These are phyloP conservation scores for Saccharomycopsis sp. DNA, from an alignment of 805 yeast genomes.

Conservation along the genomic window DNA sequence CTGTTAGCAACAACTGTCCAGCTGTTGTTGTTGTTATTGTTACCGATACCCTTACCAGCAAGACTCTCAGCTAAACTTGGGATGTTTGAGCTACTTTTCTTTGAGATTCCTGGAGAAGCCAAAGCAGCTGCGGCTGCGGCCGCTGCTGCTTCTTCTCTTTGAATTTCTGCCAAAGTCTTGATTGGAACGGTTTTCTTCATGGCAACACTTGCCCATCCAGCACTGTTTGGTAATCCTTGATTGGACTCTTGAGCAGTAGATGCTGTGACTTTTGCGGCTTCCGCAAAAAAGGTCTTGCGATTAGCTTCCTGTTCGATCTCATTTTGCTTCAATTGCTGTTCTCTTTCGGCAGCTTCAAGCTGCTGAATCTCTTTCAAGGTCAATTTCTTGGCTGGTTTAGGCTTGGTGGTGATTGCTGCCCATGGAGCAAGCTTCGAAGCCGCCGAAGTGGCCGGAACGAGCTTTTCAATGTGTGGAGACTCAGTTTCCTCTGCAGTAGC, in stretches of 20 bases:
- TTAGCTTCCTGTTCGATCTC: slow-evolving; percentile 23
- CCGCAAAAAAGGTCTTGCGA: slow-evolving; percentile 23
- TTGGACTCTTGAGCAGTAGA: slow-evolving; percentile 24
- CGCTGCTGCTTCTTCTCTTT: slow-evolving; percentile 44
- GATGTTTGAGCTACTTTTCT: slow-evolving; percentile 9
- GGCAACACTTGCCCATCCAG: slow-evolving; percentile 34
- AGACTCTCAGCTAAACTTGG: slow-evolving; percentile 8
- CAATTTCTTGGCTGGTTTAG: slow-evolving; percentile 32
- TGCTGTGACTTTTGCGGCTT: slow-evolving; percentile 20
- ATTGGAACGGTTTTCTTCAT: slow-evolving; percentile 30
- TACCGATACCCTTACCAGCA: slow-evolving; percentile 22
- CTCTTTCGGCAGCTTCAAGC: slow-evolving; percentile 40
- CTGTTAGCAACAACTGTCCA: slow-evolving; percentile 27
- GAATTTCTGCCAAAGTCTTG: slow-evolving; percentile 55
- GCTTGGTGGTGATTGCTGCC: slow-evolving; percentile 32
- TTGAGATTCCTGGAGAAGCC: slow-evolving; percentile 23
- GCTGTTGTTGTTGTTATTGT: slow-evolving; percentile 29
- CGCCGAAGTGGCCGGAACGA: slow-evolving; percentile 11
- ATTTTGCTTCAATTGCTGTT: slow-evolving; percentile 34
- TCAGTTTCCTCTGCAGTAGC: background rate
- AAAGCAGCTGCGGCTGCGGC: slow-evolving; percentile 19
- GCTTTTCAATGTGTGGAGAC: slow-evolving; percentile 14
- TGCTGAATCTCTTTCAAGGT: slow-evolving; percentile 47
- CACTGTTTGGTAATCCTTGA: slow-evolving; percentile 28
- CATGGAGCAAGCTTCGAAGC: slow-evolving; percentile 43